Evolutionary conservation across 441 rosid genomes (phyloP).

Genomic region (Manihot esculenta): DNA sequence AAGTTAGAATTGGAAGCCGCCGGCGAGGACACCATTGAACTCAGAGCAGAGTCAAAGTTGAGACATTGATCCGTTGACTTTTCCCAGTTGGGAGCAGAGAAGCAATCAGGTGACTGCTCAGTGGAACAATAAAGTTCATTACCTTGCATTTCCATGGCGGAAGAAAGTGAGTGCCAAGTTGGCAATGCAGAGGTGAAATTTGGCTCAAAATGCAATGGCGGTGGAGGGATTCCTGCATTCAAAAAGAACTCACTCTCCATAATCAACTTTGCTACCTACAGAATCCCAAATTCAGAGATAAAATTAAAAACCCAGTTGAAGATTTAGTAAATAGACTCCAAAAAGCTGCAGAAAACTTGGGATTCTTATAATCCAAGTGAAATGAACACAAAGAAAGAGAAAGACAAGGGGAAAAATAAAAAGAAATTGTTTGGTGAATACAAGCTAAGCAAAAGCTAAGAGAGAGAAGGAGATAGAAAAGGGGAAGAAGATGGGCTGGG

Average conservation of each 20-base stretch:
- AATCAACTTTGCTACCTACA: background rate
- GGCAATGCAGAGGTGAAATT: conserved; percentile 29
- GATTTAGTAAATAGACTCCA: background rate
- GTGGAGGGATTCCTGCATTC: conserved; percentile 43
- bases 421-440: conserved; percentile 29
- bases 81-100: conserved; percentile 42
- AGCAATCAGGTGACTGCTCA: conserved; percentile 32
- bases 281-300: background rate
- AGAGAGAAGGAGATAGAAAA: no score
- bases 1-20: conserved; percentile 37
- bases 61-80: conserved; percentile 65
- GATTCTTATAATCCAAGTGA: background rate
- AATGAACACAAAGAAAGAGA: conserved; percentile 2
- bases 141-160: conserved; percentile 38
- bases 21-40: conserved; percentile 70
- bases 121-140: conserved; percentile 29
- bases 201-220: conserved; percentile 29
- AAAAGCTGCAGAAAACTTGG: background rate
- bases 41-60: conserved; percentile 70
- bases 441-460: conserved; percentile 14
- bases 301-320: background rate
- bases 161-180: conserved; percentile 36
- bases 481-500: conserved; percentile 34
- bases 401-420: conserved; percentile 22
- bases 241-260: conserved; percentile 68